Evolutionary conservation across 805 yeast species (phyloP), one percentile per base, ranked within the genome.

Genomic region (Jamesozyma spencerorum): DNA sequence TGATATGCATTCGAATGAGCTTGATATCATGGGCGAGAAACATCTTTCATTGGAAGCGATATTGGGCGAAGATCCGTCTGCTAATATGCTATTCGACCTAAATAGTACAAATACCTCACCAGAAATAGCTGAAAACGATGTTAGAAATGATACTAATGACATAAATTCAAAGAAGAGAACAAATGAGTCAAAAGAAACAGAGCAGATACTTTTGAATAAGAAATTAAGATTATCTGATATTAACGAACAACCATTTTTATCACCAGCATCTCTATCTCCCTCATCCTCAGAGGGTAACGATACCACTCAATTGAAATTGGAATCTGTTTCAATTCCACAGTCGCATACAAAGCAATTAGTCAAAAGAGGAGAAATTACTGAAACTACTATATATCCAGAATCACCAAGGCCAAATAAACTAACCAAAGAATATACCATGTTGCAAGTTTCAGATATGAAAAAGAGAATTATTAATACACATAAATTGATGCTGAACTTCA

Each of bases 231-330:
- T 22, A 10, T 22, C 26, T 22, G 26, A 22, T 17, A 14, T 20
- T 14, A 31, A n/a, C 5, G 37, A 36, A 14, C 42, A 45, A 31
- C 48, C 43, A 22, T 37, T 42, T 14, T 15, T 63, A 20, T 58
- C 68, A 6, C 70, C 70, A 3, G 66, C 53, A 18, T 64, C 69
- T 1, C 42, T 64, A 20, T 50, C 63, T 11, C 63, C 69, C 8
- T 47, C 53, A 5, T 55, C 63, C 5, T 31, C 46, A 37, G 42
- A 39, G 10, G 34, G 18, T n/a, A 43, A 12, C 32, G 46, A 38
- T 26, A 22, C 40, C 18, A 7, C 26, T 7, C 49, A 27, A 48
- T 47, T 43, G 47, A 48, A 39, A 37, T 27, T 29, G 18, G 43
- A 42, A 20, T 19, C 37, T 17, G 30, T 38, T 20, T 40, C 19